These are phyloP conservation scores for Barnettozyma botsteinii DNA, from an alignment of 805 yeast species.

Conservation along the genomic window DNA sequence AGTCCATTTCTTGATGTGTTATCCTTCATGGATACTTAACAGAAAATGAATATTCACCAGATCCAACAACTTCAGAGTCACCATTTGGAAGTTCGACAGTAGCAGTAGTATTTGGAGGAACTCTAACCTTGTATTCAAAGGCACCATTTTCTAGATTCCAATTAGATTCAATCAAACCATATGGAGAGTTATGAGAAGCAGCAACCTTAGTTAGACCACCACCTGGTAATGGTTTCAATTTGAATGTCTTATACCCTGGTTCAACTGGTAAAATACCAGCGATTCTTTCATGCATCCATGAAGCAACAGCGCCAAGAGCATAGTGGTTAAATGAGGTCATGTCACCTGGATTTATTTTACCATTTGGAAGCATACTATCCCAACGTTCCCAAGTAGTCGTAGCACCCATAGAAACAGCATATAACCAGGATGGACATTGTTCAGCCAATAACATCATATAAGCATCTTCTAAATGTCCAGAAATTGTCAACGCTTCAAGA, in stretches of 20 bases:
- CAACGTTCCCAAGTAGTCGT: slow-evolving; percentile 21
- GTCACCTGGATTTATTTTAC: slow-evolving; percentile 17
- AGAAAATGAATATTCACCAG: slow-evolving; percentile 4
- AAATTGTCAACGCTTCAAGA: slow-evolving; percentile 12
- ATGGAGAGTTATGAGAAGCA: slow-evolving; percentile 14
- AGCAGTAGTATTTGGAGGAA: slow-evolving; percentile 14
- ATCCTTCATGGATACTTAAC: neutral
- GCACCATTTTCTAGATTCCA: slow-evolving; percentile 9
- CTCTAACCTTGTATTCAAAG: slow-evolving; percentile 10
- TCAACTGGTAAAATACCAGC: slow-evolving; percentile 12
- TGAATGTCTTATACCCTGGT: slow-evolving; percentile 9
- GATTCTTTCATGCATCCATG: slow-evolving; percentile 18
- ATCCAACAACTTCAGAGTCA: slow-evolving; percentile 1
- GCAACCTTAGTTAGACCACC: slow-evolving; percentile 11
- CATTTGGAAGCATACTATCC: slow-evolving; percentile 18
- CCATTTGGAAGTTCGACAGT: slow-evolving; percentile 13
- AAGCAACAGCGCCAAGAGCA: slow-evolving; percentile 20
- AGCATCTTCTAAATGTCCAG: slow-evolving; percentile 13
- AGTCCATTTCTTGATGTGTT: no score
- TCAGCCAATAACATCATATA: slow-evolving; percentile 12
- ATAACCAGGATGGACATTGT: slow-evolving; percentile 17
- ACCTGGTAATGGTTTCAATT: slow-evolving; percentile 15
- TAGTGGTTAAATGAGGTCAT: slow-evolving; percentile 21
- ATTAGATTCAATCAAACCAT: slow-evolving; percentile 15
- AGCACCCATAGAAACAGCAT: slow-evolving; percentile 18